These are phyloP conservation scores for Huntiella bhutanensis DNA, from an alignment of 2,329 filamentous ascomycete species.

Conservation along the genomic window DNA sequence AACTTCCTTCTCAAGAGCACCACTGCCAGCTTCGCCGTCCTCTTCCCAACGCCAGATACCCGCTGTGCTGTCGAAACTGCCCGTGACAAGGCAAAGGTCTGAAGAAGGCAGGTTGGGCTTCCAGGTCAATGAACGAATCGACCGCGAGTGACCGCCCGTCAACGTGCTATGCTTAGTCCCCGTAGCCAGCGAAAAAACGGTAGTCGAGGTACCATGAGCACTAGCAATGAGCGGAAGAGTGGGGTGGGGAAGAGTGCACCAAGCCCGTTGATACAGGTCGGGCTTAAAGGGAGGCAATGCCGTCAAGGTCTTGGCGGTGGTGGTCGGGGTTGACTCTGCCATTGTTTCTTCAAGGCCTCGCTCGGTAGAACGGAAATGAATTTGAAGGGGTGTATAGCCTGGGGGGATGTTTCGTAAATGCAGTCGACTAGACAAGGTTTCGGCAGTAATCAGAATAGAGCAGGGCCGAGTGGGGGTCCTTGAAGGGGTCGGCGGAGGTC, in stretches of 20 bases:
- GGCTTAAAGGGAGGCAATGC: slow-evolving; percentile 33
- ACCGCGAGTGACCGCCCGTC: slow-evolving; percentile 75
- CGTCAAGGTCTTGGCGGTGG: too few relatives aligned
- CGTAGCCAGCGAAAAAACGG: slow-evolving; percentile 70
- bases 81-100: slow-evolving; percentile 68
- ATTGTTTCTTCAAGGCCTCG: too few relatives aligned
- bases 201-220: slow-evolving; percentile 69
- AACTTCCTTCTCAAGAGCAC: slow-evolving; percentile 11
- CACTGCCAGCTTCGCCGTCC: slow-evolving; percentile 7
- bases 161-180: slow-evolving; percentile 64
- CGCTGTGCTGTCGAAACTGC: slow-evolving; percentile 82
- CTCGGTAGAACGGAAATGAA: too few relatives aligned
- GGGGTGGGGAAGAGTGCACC: slow-evolving; percentile 72
- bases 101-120: slow-evolving; percentile 47
- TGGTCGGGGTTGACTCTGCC: too few relatives aligned
- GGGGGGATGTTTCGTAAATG: too few relatives aligned
- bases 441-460: too few relatives aligned
- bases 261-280: slow-evolving; percentile 53
- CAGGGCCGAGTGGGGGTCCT: too few relatives aligned
- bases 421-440: too few relatives aligned
- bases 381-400: too few relatives aligned
- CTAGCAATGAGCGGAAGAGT: slow-evolving; percentile 77
- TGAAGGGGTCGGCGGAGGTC: too few relatives aligned
- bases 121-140: slow-evolving; percentile 73
- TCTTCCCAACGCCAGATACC: slow-evolving; percentile 56